Conservation (phyloP, 2,329 filamentous ascomycete species). For the Claviceps monticola region DNA sequence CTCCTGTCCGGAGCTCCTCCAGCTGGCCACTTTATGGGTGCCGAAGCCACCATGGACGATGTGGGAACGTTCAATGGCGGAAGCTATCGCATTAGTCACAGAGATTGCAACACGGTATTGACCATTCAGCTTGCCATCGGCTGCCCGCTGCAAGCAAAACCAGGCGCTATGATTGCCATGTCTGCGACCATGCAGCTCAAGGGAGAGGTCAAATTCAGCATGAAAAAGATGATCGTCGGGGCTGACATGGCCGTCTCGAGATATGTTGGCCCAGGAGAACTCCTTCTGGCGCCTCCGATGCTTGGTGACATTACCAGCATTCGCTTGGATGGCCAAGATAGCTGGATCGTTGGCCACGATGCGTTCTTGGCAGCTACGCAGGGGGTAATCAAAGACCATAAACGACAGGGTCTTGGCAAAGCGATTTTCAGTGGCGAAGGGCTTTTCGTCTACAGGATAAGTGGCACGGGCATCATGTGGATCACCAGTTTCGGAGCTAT, state of each 20-base stretch:
- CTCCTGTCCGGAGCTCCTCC: constrained; percentile 26
- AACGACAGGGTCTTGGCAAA: constrained; percentile 74
- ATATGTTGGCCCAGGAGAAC: constrained; percentile 80
- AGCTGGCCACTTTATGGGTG: constrained; percentile 48
- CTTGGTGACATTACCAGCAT: constrained; percentile 80
- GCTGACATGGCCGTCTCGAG: constrained; percentile 66
- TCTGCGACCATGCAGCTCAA: constrained; percentile 73
- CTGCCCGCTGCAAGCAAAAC: constrained; percentile 68
- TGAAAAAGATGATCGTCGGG: constrained; percentile 82
- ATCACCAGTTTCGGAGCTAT: constrained; percentile 90
- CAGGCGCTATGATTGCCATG: constrained; percentile 92
- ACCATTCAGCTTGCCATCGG: constrained; percentile 84
- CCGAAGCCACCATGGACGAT: constrained; percentile 54
- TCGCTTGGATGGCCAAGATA: constrained; percentile 54
- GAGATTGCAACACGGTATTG: constrained; percentile 79
- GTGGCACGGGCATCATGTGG: constrained; percentile 71
- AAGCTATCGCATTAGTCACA: constrained; percentile 82
- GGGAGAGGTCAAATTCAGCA: constrained; percentile 68
- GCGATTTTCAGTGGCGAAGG: constrained; percentile 92
- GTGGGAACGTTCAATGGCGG: constrained; percentile 96
- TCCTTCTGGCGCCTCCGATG: constrained; percentile 66
- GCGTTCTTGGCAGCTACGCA: constrained; percentile 76
- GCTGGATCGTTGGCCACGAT: constrained; percentile 79
- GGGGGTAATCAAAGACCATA: constrained; percentile 77
- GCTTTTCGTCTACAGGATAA: constrained; percentile 77